phyloP scores from a whole-genome alignment of 768 basidiomycete genomes.

The Trametes maxima region DNA sequence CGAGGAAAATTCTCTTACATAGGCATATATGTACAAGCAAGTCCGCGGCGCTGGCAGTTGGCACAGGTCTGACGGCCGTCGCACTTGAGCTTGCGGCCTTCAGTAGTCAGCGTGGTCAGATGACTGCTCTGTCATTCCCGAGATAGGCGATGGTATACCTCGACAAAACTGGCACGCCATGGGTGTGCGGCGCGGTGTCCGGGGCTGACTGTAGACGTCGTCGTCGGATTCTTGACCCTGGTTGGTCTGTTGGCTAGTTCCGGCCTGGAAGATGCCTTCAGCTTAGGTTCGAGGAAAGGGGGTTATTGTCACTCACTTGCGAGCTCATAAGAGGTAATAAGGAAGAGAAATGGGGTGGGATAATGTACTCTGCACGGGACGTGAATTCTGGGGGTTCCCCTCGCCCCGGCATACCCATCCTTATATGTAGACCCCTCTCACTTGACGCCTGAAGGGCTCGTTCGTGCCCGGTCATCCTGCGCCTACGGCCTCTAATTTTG shows the following conservation, averaged over 20 bases:
- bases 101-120: neutral
- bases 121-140: neutral
- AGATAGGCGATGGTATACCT: slow-evolving; percentile 40
- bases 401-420: neutral
- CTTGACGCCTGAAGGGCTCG: neutral
- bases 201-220: slow-evolving; percentile 26
- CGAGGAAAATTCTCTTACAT: slow-evolving; percentile 48
- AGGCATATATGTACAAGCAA: slow-evolving; percentile 62
- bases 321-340: slow-evolving; percentile 5
- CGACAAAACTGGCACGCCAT: slow-evolving; percentile 79
- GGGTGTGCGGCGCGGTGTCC: slow-evolving; percentile 49
- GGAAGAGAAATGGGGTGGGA: neutral
- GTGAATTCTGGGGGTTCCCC: neutral
- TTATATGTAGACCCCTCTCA: neutral
- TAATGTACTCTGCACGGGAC: neutral
- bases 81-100: slow-evolving; percentile 74
- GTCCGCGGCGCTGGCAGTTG: slow-evolving; percentile 62
- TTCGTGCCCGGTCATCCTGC: neutral
- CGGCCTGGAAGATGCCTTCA: slow-evolving; percentile 3
- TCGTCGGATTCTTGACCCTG: slow-evolving; percentile 29
- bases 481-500: neutral
- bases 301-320: neutral
- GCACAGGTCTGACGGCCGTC: slow-evolving; percentile 68
- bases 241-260: slow-evolving; percentile 9
- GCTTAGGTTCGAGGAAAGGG: neutral